These are phyloP conservation scores for Rutstroemia sp. DNA, from an alignment of 2,329 filamentous ascomycete species.

Conservation along the genomic window DNA sequence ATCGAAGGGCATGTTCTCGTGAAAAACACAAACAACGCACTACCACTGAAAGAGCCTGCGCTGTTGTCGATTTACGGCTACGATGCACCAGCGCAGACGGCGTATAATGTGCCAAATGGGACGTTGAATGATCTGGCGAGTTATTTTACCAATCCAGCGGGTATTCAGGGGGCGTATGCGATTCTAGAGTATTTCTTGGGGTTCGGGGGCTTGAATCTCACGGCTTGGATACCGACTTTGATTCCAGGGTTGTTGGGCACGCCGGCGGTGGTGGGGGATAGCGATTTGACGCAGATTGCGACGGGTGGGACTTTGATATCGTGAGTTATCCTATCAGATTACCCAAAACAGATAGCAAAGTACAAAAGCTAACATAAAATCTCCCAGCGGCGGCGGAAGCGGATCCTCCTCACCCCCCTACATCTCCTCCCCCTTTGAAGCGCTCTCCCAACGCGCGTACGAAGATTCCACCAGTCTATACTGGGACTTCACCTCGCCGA, in stretches of 20 bases:
- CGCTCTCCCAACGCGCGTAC: conserved; percentile 42
- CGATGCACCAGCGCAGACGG: conserved; percentile 34
- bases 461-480: conserved; percentile 50
- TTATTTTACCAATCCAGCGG: too few species aligned
- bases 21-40: conserved; percentile 48
- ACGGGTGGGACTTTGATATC: too few species aligned
- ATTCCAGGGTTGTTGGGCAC: too few species aligned
- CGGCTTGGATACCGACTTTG: too few species aligned
- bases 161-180: too few species aligned
- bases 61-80: conserved; percentile 54
- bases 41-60: conserved; percentile 43
- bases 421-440: conserved; percentile 47
- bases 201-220: too few species aligned
- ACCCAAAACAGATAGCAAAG: too few species aligned
- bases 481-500: conserved; percentile 39
- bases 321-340: too few species aligned
- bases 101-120: background rate
- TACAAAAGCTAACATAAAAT: too few species aligned
- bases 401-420: conserved; percentile 41
- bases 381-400: background rate
- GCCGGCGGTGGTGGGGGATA: too few species aligned
- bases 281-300: too few species aligned
- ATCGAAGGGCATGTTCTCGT: conserved; percentile 57
- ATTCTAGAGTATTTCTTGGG: too few species aligned
- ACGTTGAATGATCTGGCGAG: background rate